A percentile compares a stretch with the other conserved stretches of the same genome.
These are phyloP conservation scores for Fusarium agapanthi DNA, from an alignment of 2,329 filamentous ascomycete species.

Conservation along the genomic window DNA sequence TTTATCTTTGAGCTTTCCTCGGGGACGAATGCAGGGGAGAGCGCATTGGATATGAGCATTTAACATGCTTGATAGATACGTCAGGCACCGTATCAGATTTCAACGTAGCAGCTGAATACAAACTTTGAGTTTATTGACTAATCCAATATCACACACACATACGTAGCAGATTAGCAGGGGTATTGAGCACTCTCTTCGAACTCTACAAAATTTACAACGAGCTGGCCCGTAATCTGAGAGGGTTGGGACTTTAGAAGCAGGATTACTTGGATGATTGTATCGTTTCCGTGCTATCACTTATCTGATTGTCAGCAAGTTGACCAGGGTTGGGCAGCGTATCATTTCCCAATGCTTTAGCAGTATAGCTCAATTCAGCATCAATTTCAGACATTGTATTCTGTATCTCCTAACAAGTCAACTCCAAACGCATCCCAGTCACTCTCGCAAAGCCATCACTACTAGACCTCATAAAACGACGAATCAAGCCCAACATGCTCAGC, in stretches of 20 bases:
- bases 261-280: rapidly evolving
- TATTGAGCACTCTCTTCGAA: background rate
- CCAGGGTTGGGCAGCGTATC: rapidly evolving
- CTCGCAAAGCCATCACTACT: background rate
- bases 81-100: no score
- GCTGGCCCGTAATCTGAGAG: rapidly evolving
- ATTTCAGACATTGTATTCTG: background rate
- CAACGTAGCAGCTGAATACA: rapidly evolving
- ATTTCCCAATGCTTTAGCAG: rapidly evolving
- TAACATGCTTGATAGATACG: rapidly evolving
- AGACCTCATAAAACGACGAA: constrained; percentile 4
- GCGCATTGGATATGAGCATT: no score
- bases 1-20: rapidly evolving
- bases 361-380: background rate
- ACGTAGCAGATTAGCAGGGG: background rate
- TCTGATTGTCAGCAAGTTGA: rapidly evolving
- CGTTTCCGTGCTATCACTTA: rapidly evolving
- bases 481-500: constrained; percentile 5
- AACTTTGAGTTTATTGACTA: rapidly evolving
- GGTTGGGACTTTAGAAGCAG: rapidly evolving
- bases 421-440: rapidly evolving
- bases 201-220: rapidly evolving
- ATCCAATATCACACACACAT: rapidly evolving
- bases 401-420: background rate
- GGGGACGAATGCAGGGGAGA: background rate